Base-by-base conservation (phyloP, 306 rosid species). In the Quercus aquifolioides region DNA sequence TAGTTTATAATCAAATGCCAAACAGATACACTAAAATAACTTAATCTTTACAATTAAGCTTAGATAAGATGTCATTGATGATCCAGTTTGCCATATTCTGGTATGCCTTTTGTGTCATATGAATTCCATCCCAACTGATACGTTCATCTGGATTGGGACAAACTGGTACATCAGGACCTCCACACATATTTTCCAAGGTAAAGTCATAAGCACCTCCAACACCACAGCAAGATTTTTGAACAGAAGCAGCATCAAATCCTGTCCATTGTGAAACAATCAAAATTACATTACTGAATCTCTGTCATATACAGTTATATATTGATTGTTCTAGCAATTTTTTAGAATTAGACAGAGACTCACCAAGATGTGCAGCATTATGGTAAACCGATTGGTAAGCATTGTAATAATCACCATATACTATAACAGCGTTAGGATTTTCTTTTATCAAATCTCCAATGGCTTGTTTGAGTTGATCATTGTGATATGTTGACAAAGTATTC, bases 151-250 rank as follows among this genome's bases (percentile, higher is more conserved):
- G 75, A 1, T 80, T 80, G 6, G 75, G 20, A n/a, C 79, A 80
- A 64, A 55, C 75, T 6, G 69, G 19, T 3, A 38, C 74, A 14
- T 65, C 78, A 20, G 19, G 41, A 70, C 21, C n/a, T 55, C 79
- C 83, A 4, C 78, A 73, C 21, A 38, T 65, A 7, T 74, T 25
- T 38, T 21, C 7, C 4, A 56, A 69, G 58, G 28, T 26, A 13
- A 80, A 80, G 7, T 43, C 15, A n/a, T 80, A 74, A 15, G 41
- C 60, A 3, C 84, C 76, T 54, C 78, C 78, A 20, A 35, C 63
- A n/a, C 79, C 79, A 21, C 84, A 80, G 13, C 79, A 80, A 21
- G 84, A 65, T 58, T 80, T 80, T 80, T 73, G 74, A 26, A 79
- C 51, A 3, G 74, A 41, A 7, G 46, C 46, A 41, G 46, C 46